Conservation (phyloP, 257 asterid genomes). For the Jasminum sambac region DNA sequence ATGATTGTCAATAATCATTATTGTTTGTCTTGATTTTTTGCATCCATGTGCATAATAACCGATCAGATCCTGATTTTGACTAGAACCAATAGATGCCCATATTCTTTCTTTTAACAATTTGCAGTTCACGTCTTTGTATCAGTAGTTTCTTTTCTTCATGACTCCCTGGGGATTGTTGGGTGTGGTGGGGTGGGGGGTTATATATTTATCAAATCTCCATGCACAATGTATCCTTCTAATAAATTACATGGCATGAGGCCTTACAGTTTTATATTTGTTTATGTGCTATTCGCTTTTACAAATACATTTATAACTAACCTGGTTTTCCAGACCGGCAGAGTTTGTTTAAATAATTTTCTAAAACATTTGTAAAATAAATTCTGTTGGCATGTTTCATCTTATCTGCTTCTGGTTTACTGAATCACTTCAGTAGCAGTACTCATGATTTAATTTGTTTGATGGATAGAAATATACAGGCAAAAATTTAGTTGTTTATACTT, state of each 20-base stretch:
- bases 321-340: background rate
- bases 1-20: background rate
- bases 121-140: background rate
- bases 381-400: background rate
- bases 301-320: background rate
- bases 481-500: background rate
- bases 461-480: background rate
- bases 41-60: background rate
- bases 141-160: too few species aligned
- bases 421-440: too few species aligned
- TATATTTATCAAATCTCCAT: background rate
- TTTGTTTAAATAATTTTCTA: background rate
- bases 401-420: background rate
- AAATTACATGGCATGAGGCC: background rate
- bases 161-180: too few species aligned
- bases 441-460: background rate
- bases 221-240: background rate
- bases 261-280: background rate
- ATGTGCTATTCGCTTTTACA: background rate
- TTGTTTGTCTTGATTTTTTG: background rate
- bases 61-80: constrained; percentile 6
- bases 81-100: background rate
- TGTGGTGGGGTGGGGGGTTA: too few species aligned
- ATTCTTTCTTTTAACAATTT: constrained; percentile 14
- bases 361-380: background rate